Percentiles rank a stretch among this genome's conserved stretches.
Conservation (phyloP, 768 basidiomycete genomes). For the Tulasnella calospora region DNA sequence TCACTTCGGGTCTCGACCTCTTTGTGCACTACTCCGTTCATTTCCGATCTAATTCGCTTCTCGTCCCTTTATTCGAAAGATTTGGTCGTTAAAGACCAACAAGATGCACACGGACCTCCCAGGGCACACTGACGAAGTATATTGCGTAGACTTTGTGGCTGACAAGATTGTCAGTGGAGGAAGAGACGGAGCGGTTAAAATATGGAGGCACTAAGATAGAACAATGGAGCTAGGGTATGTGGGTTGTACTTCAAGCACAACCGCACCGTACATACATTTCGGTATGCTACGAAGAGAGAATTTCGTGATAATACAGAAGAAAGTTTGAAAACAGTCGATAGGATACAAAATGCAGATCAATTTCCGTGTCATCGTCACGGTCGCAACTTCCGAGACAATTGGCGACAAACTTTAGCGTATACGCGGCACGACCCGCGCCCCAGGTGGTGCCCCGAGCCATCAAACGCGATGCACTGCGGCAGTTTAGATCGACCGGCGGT, state of each 20-base stretch:
- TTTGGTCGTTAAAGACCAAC: constrained; percentile 95
- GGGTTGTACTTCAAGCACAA: neutral
- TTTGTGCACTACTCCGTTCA: neutral
- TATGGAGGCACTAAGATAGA: constrained; percentile 45
- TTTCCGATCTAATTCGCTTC: neutral
- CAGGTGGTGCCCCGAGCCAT: too few relatives aligned
- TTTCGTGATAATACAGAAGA: neutral
- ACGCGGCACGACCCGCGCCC: neutral
- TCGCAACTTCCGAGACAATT: neutral
- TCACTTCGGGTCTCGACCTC: neutral
- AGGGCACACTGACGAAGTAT: constrained; percentile 96
- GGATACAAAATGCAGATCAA: neutral
- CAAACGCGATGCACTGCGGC: too few relatives aligned
- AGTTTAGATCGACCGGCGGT: neutral
- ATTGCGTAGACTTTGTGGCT: constrained; percentile 97
- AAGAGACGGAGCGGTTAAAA: constrained; percentile 83
- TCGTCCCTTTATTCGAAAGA: constrained; percentile 44
- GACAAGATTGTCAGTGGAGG: constrained; percentile 99
- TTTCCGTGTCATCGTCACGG: too few relatives aligned
- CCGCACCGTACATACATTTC: neutral
- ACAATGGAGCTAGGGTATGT: neutral
- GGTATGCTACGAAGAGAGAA: neutral
- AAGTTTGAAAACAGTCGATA: neutral
- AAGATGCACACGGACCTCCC: constrained; percentile 93
- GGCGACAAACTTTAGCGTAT: neutral